Percentiles rank a stretch among this genome's conserved stretches.
Evolutionary conservation across 2,329 filamentous ascomycete species (phyloP).

Genomic region (Stachybotrys chartarum): DNA sequence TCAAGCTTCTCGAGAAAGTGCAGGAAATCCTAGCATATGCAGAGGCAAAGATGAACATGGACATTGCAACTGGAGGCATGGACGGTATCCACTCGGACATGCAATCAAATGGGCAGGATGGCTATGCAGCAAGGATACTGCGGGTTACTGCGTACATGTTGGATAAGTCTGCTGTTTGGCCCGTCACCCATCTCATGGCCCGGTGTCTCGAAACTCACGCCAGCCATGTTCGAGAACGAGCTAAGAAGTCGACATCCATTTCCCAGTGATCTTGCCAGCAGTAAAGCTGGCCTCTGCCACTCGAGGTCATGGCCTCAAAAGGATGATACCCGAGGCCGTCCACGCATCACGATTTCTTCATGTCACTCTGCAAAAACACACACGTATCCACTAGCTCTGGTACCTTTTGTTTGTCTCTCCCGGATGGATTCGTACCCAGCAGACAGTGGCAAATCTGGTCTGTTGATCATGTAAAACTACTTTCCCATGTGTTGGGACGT

Average conservation of each 20-base stretch:
- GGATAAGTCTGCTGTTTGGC: conserved; percentile 87
- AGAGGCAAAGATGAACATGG: conserved; percentile 69
- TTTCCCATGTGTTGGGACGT: too few species aligned
- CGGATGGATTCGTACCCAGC: too few species aligned
- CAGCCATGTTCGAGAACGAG: conserved; percentile 41
- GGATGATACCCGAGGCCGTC: too few species aligned
- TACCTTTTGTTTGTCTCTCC: too few species aligned
- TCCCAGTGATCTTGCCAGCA: not conserved
- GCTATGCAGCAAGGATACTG: conserved; percentile 79
- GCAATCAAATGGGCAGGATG: conserved; percentile 53
- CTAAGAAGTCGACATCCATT: conserved; percentile 37
- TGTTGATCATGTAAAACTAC: too few species aligned
- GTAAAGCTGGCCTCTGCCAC: too few species aligned
- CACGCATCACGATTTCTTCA: too few species aligned
- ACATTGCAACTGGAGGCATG: conserved; percentile 38
- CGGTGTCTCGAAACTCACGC: conserved; percentile 49
- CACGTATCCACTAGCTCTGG: too few species aligned
- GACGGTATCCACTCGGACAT: conserved; percentile 46
- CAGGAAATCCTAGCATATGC: conserved; percentile 69
- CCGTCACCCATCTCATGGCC: conserved; percentile 52
- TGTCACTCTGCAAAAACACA: too few species aligned
- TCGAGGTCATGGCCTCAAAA: too few species aligned
- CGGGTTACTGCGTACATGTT: conserved; percentile 81
- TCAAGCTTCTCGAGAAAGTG: conserved; percentile 76
- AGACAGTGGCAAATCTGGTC: too few species aligned